Evolutionary conservation across 768 basidiomycete species (phyloP), one percentile per base, ranked within the genome.

Genomic region (Mycena olivaceomarginata): DNA sequence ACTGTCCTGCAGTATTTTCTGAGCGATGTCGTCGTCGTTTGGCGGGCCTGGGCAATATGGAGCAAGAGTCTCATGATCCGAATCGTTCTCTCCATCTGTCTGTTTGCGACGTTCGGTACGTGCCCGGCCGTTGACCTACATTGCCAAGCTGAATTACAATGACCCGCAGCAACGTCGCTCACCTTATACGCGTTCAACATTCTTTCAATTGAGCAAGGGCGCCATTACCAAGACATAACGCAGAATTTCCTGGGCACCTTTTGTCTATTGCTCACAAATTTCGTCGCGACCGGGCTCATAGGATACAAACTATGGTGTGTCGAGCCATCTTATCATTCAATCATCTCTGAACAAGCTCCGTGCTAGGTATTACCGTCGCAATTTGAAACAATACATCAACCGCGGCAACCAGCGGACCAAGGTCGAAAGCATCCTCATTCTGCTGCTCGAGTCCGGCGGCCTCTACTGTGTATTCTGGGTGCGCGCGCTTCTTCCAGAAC

Each of bases 41-140:
- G 78, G 80, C 69, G 80, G 7, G 79, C 81, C 2, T 80, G 80
- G 80, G 76, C 71, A 3, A 63, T 82, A 12, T 81, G 75, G 72
- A 3, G 63, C 5, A 67, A 67, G 16, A 73, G 63, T 56, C n/a
- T 46, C 20, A 60, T 57, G 15, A 53, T 80, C 39, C 46, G 67
- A 31, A 39, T 63, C 22, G 16, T 74, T 56, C 78, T 78, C 2
- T 60, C 65, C 22, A 5, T 74, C 5, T 72, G 73, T 37, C 51
- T 80, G 16, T 31, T 77, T 22, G 74, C 64, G 15, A 74, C 79
- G 2, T 63, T 73, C 20, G 78, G 77, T 77, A 45, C 40, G 59
- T 69, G 41, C 39, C 40, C 7, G 8, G 2, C 31, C 25, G 18
- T 8, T 15, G 18, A 57, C 39, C 31, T 12, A 57, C 22, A 10